phyloP scores from a whole-genome alignment of 2,329 filamentous ascomycete species.

The Phialemoniopsis sp. region DNA sequence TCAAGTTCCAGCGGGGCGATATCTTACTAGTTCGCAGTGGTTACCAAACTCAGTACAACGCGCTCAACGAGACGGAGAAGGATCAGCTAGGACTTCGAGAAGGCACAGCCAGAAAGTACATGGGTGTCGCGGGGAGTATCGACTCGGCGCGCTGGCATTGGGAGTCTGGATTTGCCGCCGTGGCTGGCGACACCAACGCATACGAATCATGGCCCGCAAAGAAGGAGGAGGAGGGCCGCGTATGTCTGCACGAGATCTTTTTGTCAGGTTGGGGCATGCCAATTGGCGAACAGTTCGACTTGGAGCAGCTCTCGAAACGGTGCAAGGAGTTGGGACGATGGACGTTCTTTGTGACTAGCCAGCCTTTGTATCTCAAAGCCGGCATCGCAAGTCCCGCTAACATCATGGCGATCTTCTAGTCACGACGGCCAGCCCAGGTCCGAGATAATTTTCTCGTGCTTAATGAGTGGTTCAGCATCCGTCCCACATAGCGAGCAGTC shows the following conservation, averaged over 20 bases:
- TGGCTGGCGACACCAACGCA: conserved; percentile 36
- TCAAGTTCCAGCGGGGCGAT: too few relatives aligned
- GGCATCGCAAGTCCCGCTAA: conserved; percentile 33
- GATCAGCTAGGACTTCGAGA: too few relatives aligned
- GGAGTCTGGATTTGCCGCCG: conserved; percentile 38
- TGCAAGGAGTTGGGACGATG: conserved; percentile 26
- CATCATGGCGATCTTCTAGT: conserved; percentile 30
- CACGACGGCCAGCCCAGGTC: too few relatives aligned
- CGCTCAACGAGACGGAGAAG: too few relatives aligned
- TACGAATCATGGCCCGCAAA: conserved; percentile 34
- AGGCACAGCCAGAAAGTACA: too few relatives aligned
- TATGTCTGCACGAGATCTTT: conserved; percentile 31
- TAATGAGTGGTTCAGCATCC: too few relatives aligned
- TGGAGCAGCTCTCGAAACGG: conserved; percentile 29
- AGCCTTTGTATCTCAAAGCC: conserved; percentile 29
- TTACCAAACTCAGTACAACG: too few relatives aligned
- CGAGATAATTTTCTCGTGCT: too few relatives aligned
- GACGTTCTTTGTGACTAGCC: conserved; percentile 34
- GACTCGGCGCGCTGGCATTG: conserved; percentile 42
- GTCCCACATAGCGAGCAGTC: too few relatives aligned
- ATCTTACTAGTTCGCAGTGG: too few relatives aligned
- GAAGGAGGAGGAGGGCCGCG: too few relatives aligned
- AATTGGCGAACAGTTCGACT: conserved; percentile 43
- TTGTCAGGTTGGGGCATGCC: conserved; percentile 47
- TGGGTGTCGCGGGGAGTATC: too few relatives aligned